Percentiles rank a stretch among this genome's conserved stretches.
Conservation (phyloP, 805 yeast species). For the Cyberlindnera veronae region DNA sequence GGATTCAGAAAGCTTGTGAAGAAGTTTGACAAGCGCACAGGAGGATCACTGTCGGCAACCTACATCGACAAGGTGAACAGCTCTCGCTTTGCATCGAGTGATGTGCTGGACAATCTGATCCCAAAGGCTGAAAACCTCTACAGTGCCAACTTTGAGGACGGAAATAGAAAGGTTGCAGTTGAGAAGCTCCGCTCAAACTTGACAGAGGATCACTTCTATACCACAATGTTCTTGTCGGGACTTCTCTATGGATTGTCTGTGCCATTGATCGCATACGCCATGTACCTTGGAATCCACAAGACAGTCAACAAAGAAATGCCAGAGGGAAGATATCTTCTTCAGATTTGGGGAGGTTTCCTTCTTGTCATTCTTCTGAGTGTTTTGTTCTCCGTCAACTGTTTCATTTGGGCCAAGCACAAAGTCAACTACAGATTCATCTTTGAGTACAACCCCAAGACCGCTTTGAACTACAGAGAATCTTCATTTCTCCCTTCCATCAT, state of each 20-base stretch:
- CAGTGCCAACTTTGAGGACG: slow-evolving; percentile 62
- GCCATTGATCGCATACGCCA: slow-evolving; percentile 62
- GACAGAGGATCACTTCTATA: slow-evolving; percentile 34
- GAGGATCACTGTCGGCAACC: slow-evolving; percentile 37
- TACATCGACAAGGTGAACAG: slow-evolving; percentile 58
- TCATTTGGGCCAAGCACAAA: slow-evolving; percentile 67
- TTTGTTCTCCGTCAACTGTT: slow-evolving; percentile 65
- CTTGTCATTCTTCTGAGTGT: slow-evolving; percentile 55
- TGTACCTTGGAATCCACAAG: slow-evolving; percentile 48
- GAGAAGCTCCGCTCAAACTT: slow-evolving; percentile 59
- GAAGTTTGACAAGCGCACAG: slow-evolving; percentile 78
- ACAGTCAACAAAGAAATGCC: slow-evolving; percentile 40
- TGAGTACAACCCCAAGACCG: slow-evolving; percentile 72
- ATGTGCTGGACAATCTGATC: slow-evolving; percentile 60
- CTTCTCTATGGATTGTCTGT: slow-evolving; percentile 63
- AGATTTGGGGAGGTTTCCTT: slow-evolving; percentile 92
- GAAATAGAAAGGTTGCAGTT: slow-evolving; percentile 62
- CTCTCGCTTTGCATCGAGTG: slow-evolving; percentile 60
- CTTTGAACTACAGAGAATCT: slow-evolving; percentile 62
- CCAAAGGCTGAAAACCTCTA: slow-evolving; percentile 64
- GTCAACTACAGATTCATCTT: slow-evolving; percentile 91
- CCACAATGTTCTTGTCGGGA: slow-evolving; percentile 58
- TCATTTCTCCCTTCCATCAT: slow-evolving; percentile 60
- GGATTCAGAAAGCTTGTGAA: slow-evolving; percentile 88
- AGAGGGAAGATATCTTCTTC: slow-evolving; percentile 62